Base-by-base conservation (phyloP, 768 basidiomycete species). In the Porphyrellus cyaneotinctus region DNA sequence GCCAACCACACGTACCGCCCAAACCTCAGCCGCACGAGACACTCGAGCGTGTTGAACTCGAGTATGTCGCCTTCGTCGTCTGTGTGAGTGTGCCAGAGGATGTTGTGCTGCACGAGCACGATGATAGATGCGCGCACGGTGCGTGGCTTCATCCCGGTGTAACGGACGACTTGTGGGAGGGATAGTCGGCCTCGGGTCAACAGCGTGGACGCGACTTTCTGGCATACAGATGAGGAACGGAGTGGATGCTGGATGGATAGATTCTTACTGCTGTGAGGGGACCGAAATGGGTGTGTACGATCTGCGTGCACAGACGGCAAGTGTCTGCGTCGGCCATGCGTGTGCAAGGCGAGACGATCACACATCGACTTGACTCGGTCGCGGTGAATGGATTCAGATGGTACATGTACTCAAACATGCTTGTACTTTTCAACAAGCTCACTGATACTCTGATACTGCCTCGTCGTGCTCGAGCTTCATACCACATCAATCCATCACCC, bases 81-180 rank as follows among this genome's bases (percentile, higher is more conserved):
- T 6, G 78, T 78, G 35, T 79, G 78, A 10, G 85, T 80, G 64
- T 93, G 90, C 89, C 92, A 94, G 39, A 95, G 75, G 39, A 97
- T 70, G 69, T 97, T 94, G 66, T 97, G 95, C 65, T 97, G 95
- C 17, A 95, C 78, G 48, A 97, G 79, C 41, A 87, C 80, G 41
- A 97, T 74, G 18, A 95, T 72, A 18, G 83, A 78, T 24, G 84
- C 83, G 48, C 87, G 83, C 14, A 86, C 79, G 1, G 78, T 82
- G 23, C 85, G 82, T 11, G 83, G 78, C 61, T 83, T 87, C 24
- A 91, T 69, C 26, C 73, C 75, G 2, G 91, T 82, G 63, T 83
- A 83, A 30, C 87, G 84, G 31, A 84, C 74, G 45, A 95, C 65
- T 59, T 88, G 84, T 10, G 75, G 53, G 22, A 91, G 70, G 11